phyloP scores from a whole-genome alignment of 768 basidiomycete genomes.

The Myochromella boudieri region DNA sequence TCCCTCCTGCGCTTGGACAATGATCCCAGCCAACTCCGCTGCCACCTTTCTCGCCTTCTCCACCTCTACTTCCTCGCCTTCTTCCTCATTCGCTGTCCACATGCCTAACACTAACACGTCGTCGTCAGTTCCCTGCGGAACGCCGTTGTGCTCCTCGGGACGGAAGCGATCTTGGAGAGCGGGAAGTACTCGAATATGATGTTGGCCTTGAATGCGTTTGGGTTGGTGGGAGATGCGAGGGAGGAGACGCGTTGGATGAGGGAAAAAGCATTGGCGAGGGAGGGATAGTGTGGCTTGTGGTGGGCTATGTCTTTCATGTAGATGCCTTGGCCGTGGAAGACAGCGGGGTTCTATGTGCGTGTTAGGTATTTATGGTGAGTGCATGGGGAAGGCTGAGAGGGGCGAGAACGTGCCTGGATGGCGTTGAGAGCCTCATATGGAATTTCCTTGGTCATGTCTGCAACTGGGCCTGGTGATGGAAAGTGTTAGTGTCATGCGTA shows the following conservation, averaged over 20 bases:
- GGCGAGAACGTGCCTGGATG: slow-evolving; percentile 28
- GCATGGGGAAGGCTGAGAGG: background rate
- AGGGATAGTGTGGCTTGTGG: slow-evolving; percentile 24
- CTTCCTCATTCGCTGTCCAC: slow-evolving; percentile 36
- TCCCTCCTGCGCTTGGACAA: slow-evolving; percentile 28
- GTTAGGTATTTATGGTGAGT: background rate
- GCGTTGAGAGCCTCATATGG: slow-evolving; percentile 49
- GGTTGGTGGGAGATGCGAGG: no score
- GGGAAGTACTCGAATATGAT: slow-evolving; percentile 46
- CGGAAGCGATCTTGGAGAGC: slow-evolving; percentile 34
- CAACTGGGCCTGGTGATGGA: no score
- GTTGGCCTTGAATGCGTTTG: slow-evolving; percentile 23
- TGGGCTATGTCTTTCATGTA: slow-evolving; percentile 45
- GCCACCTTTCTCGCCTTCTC: slow-evolving; percentile 22
- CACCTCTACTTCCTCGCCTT: slow-evolving; percentile 23
- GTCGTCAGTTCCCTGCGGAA: slow-evolving; percentile 37
- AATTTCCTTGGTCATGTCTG: slow-evolving; percentile 40
- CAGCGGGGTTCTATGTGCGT: slow-evolving; percentile 37
- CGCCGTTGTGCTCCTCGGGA: slow-evolving; percentile 33
- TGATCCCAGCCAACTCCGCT: slow-evolving; percentile 29
- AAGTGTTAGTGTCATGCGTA: no score
- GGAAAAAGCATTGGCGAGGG: slow-evolving; percentile 27
- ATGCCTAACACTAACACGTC: slow-evolving; percentile 27
- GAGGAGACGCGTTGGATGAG: slow-evolving; percentile 27
- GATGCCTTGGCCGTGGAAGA: slow-evolving; percentile 34